Percentiles rank a stretch among this genome's conserved stretches.
Conservation (phyloP, 495 filamentous ascomycete genomes). For the Thermothielavioides terrestris region DNA sequence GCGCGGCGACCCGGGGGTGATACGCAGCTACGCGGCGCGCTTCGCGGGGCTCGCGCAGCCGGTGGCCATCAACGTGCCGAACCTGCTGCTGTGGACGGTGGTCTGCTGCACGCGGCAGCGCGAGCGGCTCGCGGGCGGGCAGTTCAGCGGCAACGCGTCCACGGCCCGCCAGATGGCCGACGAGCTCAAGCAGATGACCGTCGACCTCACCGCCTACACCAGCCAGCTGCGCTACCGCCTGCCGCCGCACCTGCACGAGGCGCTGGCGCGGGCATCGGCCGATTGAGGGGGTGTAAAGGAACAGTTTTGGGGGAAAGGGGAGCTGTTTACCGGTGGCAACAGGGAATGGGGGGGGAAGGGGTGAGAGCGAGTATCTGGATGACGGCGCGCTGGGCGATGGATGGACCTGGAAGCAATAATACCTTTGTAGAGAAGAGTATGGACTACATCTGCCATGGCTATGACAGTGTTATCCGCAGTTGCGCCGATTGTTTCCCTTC, state of each 20-base stretch:
- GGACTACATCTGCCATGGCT: too few relatives aligned
- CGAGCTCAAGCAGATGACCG: constrained; percentile 63
- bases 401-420: too few relatives aligned
- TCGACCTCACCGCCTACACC: constrained; percentile 89
- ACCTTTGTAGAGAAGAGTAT: too few relatives aligned
- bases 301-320: too few relatives aligned
- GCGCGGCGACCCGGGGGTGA: constrained; percentile 56
- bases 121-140: constrained; percentile 51
- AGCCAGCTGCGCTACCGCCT: constrained; percentile 88
- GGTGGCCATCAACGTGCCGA: constrained; percentile 77
- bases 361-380: too few relatives aligned
- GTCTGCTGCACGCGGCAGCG: constrained; percentile 70
- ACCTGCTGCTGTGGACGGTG: constrained; percentile 88
- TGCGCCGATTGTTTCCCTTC: too few relatives aligned
- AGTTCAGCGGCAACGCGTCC: constrained; percentile 66
- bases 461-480: too few relatives aligned
- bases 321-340: too few relatives aligned
- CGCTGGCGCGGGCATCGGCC: constrained; percentile 63
- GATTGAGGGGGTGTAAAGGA: constrained; percentile 36
- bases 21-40: constrained; percentile 65
- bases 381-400: too few relatives aligned
- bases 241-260: constrained; percentile 64
- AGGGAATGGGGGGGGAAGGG: too few relatives aligned
- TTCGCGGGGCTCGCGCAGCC: constrained; percentile 67
- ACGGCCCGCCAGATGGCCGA: constrained; percentile 56